Percentiles rank a stretch among this genome's conserved stretches.
Conservation (phyloP, 352 stramenopile species). For the Globisporangium carolinianum region DNA sequence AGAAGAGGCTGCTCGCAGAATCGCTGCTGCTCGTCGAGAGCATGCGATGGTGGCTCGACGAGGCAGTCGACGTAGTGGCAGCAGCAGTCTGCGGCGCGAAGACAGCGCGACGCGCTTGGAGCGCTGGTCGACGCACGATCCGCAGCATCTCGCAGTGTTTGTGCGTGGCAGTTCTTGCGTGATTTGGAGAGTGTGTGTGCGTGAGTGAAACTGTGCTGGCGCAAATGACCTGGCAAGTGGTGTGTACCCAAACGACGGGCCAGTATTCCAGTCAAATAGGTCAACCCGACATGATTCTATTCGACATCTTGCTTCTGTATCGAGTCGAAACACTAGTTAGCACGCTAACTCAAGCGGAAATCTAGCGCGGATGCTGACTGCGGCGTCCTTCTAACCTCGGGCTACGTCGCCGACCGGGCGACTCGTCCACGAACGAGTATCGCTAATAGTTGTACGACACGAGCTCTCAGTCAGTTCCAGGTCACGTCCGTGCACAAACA, state of each 20-base stretch:
- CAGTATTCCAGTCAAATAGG: not conserved
- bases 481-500: not conserved
- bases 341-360: too few species aligned
- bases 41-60: not conserved
- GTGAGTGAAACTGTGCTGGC: too few species aligned
- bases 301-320: not conserved
- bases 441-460: not conserved
- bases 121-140: conserved; percentile 3
- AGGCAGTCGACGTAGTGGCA: not conserved
- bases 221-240: too few species aligned
- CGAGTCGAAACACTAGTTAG: not conserved
- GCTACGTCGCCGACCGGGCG: conserved; percentile 7
- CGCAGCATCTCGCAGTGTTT: conserved; percentile 8
- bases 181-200: not conserved
- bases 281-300: not conserved
- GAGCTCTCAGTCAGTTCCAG: not conserved
- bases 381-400: conserved; percentile 2
- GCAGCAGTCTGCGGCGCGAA: not conserved
- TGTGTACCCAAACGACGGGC: not conserved
- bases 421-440: conserved; percentile 9
- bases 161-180: not conserved
- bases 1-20: conserved; percentile 34
- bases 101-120: not conserved
- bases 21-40: conserved; percentile 3
- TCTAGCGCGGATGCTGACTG: not conserved